Conservation (phyloP, 768 basidiomycete genomes). For the Hypholoma sublateritium region DNA sequence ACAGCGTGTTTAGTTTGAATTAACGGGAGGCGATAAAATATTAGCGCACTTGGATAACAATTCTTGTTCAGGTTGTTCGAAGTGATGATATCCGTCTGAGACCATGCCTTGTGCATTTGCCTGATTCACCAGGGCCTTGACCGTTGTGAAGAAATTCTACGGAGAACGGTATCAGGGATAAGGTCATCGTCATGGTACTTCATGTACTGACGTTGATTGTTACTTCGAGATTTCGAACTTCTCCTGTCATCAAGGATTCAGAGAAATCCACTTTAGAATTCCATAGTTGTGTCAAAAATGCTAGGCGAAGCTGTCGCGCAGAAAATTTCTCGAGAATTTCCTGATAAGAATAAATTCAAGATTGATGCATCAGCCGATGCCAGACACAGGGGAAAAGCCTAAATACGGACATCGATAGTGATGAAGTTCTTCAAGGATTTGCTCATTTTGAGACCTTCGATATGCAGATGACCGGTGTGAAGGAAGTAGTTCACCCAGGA, state of each 20-base stretch:
- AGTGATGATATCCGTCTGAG: slow-evolving; percentile 65
- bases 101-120: slow-evolving; percentile 43
- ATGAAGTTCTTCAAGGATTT: slow-evolving; percentile 99
- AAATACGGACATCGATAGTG: slow-evolving; percentile 77
- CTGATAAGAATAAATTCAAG: slow-evolving; percentile 37
- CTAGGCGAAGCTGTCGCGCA: slow-evolving; percentile 85
- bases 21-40: background rate
- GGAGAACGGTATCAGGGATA: slow-evolving; percentile 11
- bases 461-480: slow-evolving; percentile 97
- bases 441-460: slow-evolving; percentile 98
- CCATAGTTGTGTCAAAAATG: slow-evolving; percentile 91
- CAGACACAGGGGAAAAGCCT: background rate
- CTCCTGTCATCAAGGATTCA: slow-evolving; percentile 83
- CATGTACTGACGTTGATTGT: slow-evolving; percentile 72
- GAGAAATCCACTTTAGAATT: slow-evolving; percentile 94
- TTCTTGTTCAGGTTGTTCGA: slow-evolving; percentile 65
- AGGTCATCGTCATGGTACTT: background rate
- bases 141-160: slow-evolving; percentile 92
- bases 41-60: slow-evolving; percentile 58
- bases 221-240: slow-evolving; percentile 82
- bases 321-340: slow-evolving; percentile 84
- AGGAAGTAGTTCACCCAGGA: slow-evolving; percentile 99
- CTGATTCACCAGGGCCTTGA: slow-evolving; percentile 76
- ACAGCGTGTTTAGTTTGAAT: slow-evolving; percentile 1
- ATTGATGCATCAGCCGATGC: slow-evolving; percentile 2